These are phyloP conservation scores for Alternaria ethzedia DNA, from an alignment of 2,329 filamentous ascomycete species.

Conservation along the genomic window DNA sequence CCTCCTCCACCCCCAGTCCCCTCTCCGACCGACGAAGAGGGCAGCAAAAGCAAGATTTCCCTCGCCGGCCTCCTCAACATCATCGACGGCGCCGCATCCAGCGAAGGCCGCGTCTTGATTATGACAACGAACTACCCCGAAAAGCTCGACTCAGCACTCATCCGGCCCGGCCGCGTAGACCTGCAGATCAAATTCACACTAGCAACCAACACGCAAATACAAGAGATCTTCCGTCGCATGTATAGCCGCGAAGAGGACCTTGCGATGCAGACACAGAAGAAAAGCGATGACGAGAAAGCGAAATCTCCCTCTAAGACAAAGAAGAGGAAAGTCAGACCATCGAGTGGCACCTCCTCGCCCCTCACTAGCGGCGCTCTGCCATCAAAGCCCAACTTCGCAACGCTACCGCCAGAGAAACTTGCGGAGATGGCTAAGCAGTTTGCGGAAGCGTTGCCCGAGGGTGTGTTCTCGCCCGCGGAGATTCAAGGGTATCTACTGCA, in stretches of 20 bases:
- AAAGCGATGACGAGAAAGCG: not conserved
- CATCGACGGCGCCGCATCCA: constrained; percentile 80
- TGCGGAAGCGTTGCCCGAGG: constrained; percentile 8
- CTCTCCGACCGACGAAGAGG: not conserved
- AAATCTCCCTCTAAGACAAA: not conserved
- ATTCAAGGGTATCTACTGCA: constrained; percentile 18
- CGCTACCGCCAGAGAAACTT: not conserved
- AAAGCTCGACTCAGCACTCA: constrained; percentile 59
- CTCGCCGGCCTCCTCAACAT: constrained; percentile 82
- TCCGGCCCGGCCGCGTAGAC: constrained; percentile 68
- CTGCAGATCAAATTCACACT: constrained; percentile 39
- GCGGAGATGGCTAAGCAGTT: constrained; percentile 7
- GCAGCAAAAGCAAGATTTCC: constrained; percentile 62
- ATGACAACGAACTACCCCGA: constrained; percentile 39
- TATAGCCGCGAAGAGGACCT: constrained; percentile 13
- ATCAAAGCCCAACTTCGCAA: not conserved
- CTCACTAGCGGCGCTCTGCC: not conserved
- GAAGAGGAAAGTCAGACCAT: not conserved
- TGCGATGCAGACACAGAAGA: not conserved
- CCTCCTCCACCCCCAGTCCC: not conserved
- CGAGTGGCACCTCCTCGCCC: not conserved
- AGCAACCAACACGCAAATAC: constrained; percentile 13
- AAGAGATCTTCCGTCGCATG: constrained; percentile 28
- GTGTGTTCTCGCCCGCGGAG: constrained; percentile 17
- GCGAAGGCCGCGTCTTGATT: constrained; percentile 61